phyloP scores from a whole-genome alignment of 257 asterid species.

The Verbena officinalis region DNA sequence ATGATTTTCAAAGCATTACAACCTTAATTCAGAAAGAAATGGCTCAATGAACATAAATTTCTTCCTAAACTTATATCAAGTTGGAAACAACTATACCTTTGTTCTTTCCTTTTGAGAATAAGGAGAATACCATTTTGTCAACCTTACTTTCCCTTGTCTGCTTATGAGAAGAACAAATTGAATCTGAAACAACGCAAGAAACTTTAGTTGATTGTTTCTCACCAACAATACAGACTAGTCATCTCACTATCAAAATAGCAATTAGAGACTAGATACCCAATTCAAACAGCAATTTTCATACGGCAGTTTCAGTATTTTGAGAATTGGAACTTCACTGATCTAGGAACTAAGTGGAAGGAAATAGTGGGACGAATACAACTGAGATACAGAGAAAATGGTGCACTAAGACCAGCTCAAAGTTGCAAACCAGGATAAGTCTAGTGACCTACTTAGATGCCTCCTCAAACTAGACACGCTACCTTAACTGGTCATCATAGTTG shows the following conservation, averaged over 20 bases:
- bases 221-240: not conserved
- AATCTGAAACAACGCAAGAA: conserved; percentile 44
- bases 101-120: conserved; percentile 62
- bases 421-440: not conserved
- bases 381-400: conserved; percentile 5
- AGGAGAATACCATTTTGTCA: conserved; percentile 71
- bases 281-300: not conserved
- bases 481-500: not conserved
- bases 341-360: not conserved
- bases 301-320: conserved; percentile 8
- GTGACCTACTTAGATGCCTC: conserved; percentile 14
- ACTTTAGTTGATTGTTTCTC: conserved; percentile 17
- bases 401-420: not conserved
- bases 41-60: conserved; percentile 2
- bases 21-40: conserved; percentile 4
- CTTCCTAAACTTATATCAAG: conserved; percentile 17
- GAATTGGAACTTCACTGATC: conserved; percentile 2
- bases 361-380: not conserved
- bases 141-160: conserved; percentile 67
- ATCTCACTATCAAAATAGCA: conserved; percentile 1
- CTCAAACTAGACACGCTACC: not conserved
- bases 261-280: not conserved
- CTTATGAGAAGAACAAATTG: conserved; percentile 68
- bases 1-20: conserved; percentile 3
- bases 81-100: conserved; percentile 43